Percentiles rank a stretch among this genome's conserved stretches.
Evolutionary conservation across 176 grass and related monocot genomes (phyloP).

Genomic region (Bothriochloa decipiens): DNA sequence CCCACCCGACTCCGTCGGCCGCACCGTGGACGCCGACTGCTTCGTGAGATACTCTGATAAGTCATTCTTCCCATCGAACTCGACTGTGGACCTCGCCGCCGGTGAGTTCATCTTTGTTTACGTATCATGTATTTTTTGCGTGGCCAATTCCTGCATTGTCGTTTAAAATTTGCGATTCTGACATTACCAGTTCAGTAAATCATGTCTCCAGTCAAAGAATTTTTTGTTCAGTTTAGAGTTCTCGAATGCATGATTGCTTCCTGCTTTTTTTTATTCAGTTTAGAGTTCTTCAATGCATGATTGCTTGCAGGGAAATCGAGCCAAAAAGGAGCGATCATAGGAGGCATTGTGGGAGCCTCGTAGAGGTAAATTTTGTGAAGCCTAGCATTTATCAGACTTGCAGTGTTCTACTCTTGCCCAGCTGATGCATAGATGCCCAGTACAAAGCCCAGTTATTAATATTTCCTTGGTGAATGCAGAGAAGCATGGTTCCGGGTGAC

Average conservation of each 20-base stretch:
- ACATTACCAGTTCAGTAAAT: not conserved
- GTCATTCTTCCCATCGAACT: conserved; percentile 70
- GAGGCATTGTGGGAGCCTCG: conserved; percentile 65
- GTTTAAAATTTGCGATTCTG: not conserved
- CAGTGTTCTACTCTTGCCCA: no score
- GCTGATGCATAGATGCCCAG: no score
- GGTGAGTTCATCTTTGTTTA: conserved; percentile 45
- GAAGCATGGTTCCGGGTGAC: no score
- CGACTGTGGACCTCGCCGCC: conserved; percentile 60
- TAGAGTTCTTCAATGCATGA: conserved; percentile 15
- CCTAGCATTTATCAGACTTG: conserved; percentile 6
- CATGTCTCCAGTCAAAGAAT: not conserved
- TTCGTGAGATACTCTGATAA: conserved; percentile 83
- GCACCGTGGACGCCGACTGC: conserved; percentile 69
- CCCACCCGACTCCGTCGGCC: conserved; percentile 60
- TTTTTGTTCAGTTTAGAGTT: no score
- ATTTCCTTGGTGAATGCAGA: no score
- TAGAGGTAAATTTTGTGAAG: no score
- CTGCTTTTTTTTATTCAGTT: no score
- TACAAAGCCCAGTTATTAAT: no score
- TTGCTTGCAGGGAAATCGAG: conserved; percentile 57
- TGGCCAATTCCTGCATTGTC: not conserved
- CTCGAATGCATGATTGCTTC: not conserved
- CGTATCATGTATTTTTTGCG: not conserved
- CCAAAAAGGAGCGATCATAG: conserved; percentile 56